These are phyloP conservation scores for Glycine latifolia DNA, from an alignment of 306 rosid species.

Conservation along the genomic window DNA sequence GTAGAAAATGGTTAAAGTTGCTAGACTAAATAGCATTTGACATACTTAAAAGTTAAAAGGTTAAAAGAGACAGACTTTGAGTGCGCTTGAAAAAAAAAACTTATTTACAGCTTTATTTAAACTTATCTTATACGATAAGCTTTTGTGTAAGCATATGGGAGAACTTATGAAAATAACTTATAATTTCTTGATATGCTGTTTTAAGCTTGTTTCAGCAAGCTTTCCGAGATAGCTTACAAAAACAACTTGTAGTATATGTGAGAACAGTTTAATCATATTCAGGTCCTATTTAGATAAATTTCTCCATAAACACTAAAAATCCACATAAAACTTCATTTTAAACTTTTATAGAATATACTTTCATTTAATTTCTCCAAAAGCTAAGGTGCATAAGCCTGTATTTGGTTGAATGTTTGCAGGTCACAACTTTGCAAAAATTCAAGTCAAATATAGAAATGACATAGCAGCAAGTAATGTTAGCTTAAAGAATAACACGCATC, in stretches of 20 bases:
- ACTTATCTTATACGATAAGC: neutral
- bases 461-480: too few species aligned
- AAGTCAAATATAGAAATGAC: too few species aligned
- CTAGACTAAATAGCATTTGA: too few species aligned
- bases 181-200: neutral
- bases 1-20: too few species aligned
- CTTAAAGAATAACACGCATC: too few species aligned
- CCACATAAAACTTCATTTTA: too few species aligned
- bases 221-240: neutral
- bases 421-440: too few species aligned
- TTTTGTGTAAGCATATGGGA: neutral
- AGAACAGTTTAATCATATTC: neutral
- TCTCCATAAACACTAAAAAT: too few species aligned
- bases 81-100: too few species aligned
- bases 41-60: constrained; percentile 1
- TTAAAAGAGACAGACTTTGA: neutral
- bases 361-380: neutral
- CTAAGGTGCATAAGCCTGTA: neutral
- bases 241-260: neutral
- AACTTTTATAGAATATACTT: neutral
- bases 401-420: too few species aligned
- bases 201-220: neutral
- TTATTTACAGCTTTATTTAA: neutral
- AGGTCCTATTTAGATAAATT: neutral
- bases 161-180: neutral